These are phyloP conservation scores for Cercospora sp. DNA, from an alignment of 2,329 filamentous ascomycete genomes.

Conservation along the genomic window DNA sequence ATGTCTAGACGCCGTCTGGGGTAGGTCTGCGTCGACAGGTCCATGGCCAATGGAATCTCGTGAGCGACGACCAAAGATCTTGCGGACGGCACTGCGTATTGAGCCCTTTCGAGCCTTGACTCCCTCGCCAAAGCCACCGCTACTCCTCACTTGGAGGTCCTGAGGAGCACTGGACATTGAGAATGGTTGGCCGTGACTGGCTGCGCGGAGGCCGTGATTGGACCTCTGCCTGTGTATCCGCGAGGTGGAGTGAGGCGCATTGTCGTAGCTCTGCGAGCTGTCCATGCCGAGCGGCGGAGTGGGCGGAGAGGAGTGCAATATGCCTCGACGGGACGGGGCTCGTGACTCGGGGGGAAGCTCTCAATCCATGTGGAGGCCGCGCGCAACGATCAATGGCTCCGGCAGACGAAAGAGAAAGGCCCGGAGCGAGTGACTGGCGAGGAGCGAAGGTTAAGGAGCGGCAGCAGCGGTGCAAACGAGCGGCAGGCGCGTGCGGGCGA, in stretches of 20 bases:
- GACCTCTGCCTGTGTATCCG: conserved; percentile 32
- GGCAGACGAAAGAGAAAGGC: background rate
- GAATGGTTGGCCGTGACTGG: conserved; percentile 27
- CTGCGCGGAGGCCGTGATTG: conserved; percentile 25
- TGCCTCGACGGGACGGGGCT: background rate
- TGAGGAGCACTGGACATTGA: conserved; percentile 17
- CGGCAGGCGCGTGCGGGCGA: conserved; percentile 5
- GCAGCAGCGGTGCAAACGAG: conserved; percentile 7
- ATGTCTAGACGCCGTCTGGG: conserved; percentile 31
- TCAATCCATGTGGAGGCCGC: background rate
- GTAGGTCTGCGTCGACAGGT: conserved; percentile 10
- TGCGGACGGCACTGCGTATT: conserved; percentile 40
- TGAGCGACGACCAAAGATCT: conserved; percentile 41
- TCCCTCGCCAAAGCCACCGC: conserved; percentile 21
- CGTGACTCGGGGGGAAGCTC: background rate
- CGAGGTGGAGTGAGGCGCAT: conserved; percentile 12
- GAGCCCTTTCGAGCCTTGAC: conserved; percentile 37
- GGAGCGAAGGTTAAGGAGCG: background rate
- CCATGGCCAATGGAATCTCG: conserved; percentile 29
- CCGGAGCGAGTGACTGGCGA: background rate
- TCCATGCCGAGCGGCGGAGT: conserved; percentile 11
- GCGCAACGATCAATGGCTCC: background rate
- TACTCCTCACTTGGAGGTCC: conserved; percentile 12
- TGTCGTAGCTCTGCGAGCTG: conserved; percentile 26
- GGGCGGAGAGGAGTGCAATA: background rate